Evolutionary conservation across 192 early-diverging fungal species (phyloP).

Genomic region (Helicostylum pulchrum): DNA sequence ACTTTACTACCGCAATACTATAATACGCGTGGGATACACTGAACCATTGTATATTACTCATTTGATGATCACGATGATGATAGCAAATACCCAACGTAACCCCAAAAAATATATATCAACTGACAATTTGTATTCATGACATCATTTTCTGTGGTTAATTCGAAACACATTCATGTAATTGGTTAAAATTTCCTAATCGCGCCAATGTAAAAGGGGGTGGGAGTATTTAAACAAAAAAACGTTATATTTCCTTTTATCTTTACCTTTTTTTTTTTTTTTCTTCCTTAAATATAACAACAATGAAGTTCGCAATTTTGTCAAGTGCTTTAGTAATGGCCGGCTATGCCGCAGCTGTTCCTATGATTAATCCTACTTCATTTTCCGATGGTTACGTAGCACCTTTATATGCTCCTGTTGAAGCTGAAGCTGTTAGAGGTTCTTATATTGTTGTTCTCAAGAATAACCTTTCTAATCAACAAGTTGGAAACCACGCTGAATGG

Average conservation of each 20-base stretch:
- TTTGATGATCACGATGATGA: too few relatives aligned
- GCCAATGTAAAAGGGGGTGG: too few relatives aligned
- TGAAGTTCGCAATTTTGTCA: conserved; percentile 45
- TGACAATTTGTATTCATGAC: too few relatives aligned
- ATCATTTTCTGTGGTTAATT: too few relatives aligned
- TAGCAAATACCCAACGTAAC: too few relatives aligned
- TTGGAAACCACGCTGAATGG: conserved; percentile 33
- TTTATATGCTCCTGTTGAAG: conserved; percentile 54
- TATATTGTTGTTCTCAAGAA: conserved; percentile 80
- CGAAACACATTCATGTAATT: too few relatives aligned
- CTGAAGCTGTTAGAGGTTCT: conserved; percentile 64
- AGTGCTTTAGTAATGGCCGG: conserved; percentile 37
- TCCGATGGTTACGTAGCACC: conserved; percentile 50
- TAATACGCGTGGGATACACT: too few relatives aligned
- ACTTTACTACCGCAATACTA: too few relatives aligned
- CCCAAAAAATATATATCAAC: too few relatives aligned
- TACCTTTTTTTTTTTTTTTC: conserved; percentile 11
- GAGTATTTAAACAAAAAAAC: neutral
- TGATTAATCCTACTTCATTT: conserved; percentile 25
- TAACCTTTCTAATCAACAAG: conserved; percentile 23
- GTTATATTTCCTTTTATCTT: neutral
- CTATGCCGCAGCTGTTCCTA: conserved; percentile 30
- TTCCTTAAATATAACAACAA: conserved; percentile 8
- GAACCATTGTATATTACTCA: too few relatives aligned
- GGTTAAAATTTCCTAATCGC: too few relatives aligned